Evolutionary conservation across 345 rosid genomes (phyloP).

Genomic region (Fremontodendron californicum): DNA sequence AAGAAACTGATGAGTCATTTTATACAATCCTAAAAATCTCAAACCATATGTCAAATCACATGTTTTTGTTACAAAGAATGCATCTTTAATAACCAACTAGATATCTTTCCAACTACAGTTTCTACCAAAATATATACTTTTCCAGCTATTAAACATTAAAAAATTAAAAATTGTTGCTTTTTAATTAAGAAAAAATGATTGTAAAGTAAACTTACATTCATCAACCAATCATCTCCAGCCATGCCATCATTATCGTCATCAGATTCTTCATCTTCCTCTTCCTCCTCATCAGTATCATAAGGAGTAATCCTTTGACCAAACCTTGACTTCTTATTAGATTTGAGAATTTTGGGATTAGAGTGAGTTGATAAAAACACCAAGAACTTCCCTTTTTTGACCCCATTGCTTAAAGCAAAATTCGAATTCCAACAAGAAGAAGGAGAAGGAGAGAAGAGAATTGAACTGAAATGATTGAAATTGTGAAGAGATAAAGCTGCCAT

Average conservation of each 20-base stretch:
- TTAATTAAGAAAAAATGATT: not conserved
- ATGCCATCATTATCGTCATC: slow-evolving; percentile 29
- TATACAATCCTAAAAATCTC: not conserved
- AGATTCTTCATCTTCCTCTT: slow-evolving; percentile 29
- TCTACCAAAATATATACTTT: not conserved
- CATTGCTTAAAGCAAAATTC: slow-evolving; percentile 13
- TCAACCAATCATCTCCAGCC: slow-evolving; percentile 42
- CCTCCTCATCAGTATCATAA: slow-evolving; percentile 44
- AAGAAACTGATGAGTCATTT: not conserved
- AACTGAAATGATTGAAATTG: slow-evolving; percentile 24
- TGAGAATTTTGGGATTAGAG: slow-evolving; percentile 75
- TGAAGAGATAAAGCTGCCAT: slow-evolving; percentile 48
- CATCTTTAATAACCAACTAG: not conserved
- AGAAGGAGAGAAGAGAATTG: slow-evolving; percentile 19
- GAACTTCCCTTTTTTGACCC: slow-evolving; percentile 26
- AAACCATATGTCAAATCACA: not conserved
- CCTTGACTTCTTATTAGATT: slow-evolving; percentile 61
- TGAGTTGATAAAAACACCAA: slow-evolving; percentile 57
- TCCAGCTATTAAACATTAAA: not conserved
- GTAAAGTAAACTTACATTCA: slow-evolving; percentile 45
- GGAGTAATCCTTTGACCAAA: slow-evolving; percentile 46
- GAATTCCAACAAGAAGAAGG: slow-evolving; percentile 15
- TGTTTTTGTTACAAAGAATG: not conserved
- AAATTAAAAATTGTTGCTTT: not conserved
- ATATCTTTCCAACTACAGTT: not conserved